Percentiles rank a stretch among this genome's conserved stretches.
These are phyloP conservation scores for Lithohypha guttulata DNA, from an alignment of 2,329 filamentous ascomycete genomes.

Conservation along the genomic window DNA sequence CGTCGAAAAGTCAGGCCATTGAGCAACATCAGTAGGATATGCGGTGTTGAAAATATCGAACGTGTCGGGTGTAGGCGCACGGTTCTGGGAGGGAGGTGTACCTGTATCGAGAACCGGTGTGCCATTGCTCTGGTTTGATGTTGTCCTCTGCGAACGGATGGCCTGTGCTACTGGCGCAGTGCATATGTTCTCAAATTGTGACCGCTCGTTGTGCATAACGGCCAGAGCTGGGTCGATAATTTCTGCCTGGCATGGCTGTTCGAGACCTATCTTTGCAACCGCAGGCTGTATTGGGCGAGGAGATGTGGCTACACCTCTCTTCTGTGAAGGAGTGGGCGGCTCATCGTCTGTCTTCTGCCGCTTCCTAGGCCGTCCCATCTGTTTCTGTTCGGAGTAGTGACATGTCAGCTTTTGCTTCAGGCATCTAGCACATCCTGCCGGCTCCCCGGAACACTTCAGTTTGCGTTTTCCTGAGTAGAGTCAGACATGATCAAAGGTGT, in stretches of 20 bases:
- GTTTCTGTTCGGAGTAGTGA: conserved; percentile 38
- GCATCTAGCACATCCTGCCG: conserved; percentile 34
- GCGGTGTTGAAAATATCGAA: conserved; percentile 13
- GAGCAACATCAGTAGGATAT: conserved; percentile 24
- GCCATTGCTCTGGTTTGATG: background rate
- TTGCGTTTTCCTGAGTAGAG: conserved; percentile 33
- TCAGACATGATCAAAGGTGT: conserved; percentile 13
- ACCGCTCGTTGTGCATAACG: conserved; percentile 12
- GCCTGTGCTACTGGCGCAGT: conserved; percentile 13
- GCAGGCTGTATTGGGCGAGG: conserved; percentile 6
- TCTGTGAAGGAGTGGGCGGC: background rate
- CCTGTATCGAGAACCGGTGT: conserved; percentile 5
- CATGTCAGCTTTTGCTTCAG: conserved; percentile 32
- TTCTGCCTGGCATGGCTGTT: background rate
- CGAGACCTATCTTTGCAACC: background rate
- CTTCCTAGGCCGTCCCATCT: conserved; percentile 38
- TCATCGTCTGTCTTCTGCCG: conserved; percentile 27
- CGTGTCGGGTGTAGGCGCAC: conserved; percentile 10
- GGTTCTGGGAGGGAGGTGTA: conserved; percentile 4
- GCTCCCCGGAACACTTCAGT: conserved; percentile 38
- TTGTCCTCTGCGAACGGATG: conserved; percentile 1
- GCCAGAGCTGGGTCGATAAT: conserved; percentile 13
- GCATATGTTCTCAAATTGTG: conserved; percentile 20
- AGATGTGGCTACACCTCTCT: conserved; percentile 5
- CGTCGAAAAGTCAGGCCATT: conserved; percentile 34